Evolutionary conservation across 2,329 filamentous ascomycete species (phyloP).

Genomic region (Fusarium sp.): DNA sequence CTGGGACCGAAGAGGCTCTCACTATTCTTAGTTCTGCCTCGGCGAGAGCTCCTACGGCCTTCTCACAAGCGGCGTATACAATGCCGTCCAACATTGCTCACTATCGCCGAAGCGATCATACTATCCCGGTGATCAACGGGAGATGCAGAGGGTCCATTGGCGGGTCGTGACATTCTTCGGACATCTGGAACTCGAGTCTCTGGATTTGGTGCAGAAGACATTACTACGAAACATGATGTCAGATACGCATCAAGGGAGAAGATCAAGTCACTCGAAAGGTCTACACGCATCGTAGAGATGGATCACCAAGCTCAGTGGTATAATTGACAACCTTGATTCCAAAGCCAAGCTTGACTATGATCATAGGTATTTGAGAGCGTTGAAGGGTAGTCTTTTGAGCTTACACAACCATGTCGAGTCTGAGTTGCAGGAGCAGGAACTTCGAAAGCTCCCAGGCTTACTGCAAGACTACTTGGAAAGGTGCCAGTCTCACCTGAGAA

Average conservation of each 20-base stretch:
- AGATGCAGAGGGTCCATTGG: slow-evolving; percentile 62
- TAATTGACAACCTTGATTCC: slow-evolving; percentile 12
- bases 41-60: slow-evolving; percentile 46
- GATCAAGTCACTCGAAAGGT: neutral
- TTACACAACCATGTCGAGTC: neutral
- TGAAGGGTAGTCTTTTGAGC: slow-evolving; percentile 17
- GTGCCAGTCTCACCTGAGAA: neutral
- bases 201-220: slow-evolving; percentile 34
- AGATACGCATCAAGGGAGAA: slow-evolving; percentile 19
- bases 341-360: slow-evolving; percentile 17
- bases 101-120: slow-evolving; percentile 48
- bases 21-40: slow-evolving; percentile 58
- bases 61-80: neutral
- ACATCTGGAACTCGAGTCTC: slow-evolving; percentile 12
- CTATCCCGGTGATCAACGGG: slow-evolving; percentile 51
- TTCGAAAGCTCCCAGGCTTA: neutral
- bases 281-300: neutral
- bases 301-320: neutral
- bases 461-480: neutral
- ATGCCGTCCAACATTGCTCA: neutral
- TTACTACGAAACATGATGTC: slow-evolving; percentile 6
- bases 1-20: slow-evolving; percentile 65
- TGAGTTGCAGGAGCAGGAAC: neutral
- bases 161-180: slow-evolving; percentile 27
- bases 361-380: slow-evolving; percentile 11